Evolutionary conservation across 345 rosid genomes (phyloP), one percentile per base, ranked within the genome.

Genomic region (Pseudoturritis turrita): DNA sequence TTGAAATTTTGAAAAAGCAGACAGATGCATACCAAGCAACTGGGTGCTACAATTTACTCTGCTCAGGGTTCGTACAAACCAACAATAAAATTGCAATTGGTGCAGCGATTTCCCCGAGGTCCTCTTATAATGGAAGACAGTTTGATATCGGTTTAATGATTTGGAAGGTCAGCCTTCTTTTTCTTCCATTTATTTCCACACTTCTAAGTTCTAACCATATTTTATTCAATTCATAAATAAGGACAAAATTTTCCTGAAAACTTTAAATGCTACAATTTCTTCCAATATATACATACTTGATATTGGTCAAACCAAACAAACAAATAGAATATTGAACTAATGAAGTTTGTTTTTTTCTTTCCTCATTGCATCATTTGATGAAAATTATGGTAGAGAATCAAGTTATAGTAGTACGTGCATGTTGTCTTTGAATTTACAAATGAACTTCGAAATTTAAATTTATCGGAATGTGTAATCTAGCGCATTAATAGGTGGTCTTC

Each of bases 11-110:
- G 62, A 13, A 73, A 73, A 64, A 33, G 47, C 91, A 95, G 99
- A 86, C 86, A 10, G 99, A 95, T 84, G 96, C 97, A 70, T 95
- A 95, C 80, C 99, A 83, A 83, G 87, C 99, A 65, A 95, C 99
- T 3, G 99, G 99, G 43, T 95, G 99, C 83, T 95, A 95, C 86
- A 95, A 95, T 81, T 79, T 95, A 68, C 80, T 89, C 21, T 95
- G 99, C 80, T 89, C 99, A 4, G 99, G 99, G 13, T 91, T 95
- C 76, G 89, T 95, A 47, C 99, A 95, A 79, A 95, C 96, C 72
- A 91, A 87, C 83, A 91, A 79, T 64, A 89, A 80, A 83, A 83
- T 95, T 75, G 96, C 97, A 18, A 89, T 95, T 66, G 99, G 99
- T 41, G 96, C 99, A 36, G 97, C 96, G 50, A 95, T 95, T 68